Base-by-base conservation (phyloP, 306 rosid species). In the Crotalaria pallida region DNA sequence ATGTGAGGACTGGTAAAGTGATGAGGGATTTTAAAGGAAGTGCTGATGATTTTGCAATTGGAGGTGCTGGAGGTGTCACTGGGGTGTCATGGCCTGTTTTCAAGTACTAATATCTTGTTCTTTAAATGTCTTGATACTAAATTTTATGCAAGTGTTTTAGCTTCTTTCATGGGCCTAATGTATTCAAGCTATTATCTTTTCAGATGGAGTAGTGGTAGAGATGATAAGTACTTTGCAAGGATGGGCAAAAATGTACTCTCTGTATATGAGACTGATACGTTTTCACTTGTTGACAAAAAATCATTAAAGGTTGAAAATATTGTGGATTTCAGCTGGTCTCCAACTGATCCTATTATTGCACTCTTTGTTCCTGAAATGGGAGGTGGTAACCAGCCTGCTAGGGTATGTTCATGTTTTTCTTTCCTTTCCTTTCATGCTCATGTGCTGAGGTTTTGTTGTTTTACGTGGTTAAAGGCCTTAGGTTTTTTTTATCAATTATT, bases 351-450 rank as follows among this genome's bases (percentile, higher is more conserved):
- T 10, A 93, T 90, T 75, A 85, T 93, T 61, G 77, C 96, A n/a
- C 86, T 93, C 27, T 85, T 83, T 81, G 96, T 93, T 86, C 98
- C 98, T 1, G 98, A 93, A 76, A 69, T 83, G 67, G 96, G 98
- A 16, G 97, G 96, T 73, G 97, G 97, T 18, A 90, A 93, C 81
- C 98, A 90, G 58, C 98, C 98, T 48, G 98, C 98, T 31, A 85
- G 91, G 86, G 98, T 92, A 77, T 33, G 86, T 62, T 34, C 36
- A 8, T 65, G 18, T 26, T 65, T 23, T 24, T 31, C n/a, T 23
- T 24, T 31, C n/a, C 38, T 59, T 73, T 24, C 58, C 50, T 56
- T 56, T 19, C 51, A 40, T 68, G 48, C 19, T 16, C 2, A 16
- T 22, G 62, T 5, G 38, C 19, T 45, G 11, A 50, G 10, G 13